Percentiles rank a stretch among this genome's conserved stretches.
Evolutionary conservation across 2,329 filamentous ascomycete species (phyloP).

Genomic region (Aspergillus sp.): DNA sequence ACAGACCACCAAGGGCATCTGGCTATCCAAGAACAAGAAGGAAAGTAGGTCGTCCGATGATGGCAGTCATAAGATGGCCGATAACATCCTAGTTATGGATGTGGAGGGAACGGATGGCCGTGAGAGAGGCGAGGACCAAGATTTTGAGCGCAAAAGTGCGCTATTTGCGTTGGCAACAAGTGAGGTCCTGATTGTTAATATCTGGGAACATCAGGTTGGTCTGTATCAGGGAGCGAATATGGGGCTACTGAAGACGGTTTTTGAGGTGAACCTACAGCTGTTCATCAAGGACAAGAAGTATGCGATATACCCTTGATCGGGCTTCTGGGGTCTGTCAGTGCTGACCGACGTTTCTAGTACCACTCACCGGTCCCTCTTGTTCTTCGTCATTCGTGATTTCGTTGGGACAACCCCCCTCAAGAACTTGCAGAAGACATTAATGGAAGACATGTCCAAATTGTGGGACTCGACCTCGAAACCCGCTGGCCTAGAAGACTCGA

Average conservation of each 20-base stretch:
- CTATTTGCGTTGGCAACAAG: constrained; percentile 95
- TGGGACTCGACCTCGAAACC: constrained; percentile 93
- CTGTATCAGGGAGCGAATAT: constrained; percentile 98
- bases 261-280: constrained; percentile 94
- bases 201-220: constrained; percentile 98
- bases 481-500: constrained; percentile 73
- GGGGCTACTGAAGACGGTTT: constrained; percentile 96
- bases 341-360: constrained; percentile 47
- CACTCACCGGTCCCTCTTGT: constrained; percentile 80
- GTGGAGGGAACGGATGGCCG: constrained; percentile 96
- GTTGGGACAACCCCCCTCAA: constrained; percentile 82
- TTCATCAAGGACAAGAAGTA: constrained; percentile 94
- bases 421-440: constrained; percentile 81
- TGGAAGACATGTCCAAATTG: constrained; percentile 84
- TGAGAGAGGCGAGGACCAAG: constrained; percentile 94
- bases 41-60: constrained; percentile 13
- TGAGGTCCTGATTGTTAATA: constrained; percentile 96
- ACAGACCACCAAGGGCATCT: constrained; percentile 98
- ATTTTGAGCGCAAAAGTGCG: constrained; percentile 97
- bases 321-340: background rate
- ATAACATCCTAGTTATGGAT: constrained; percentile 98
- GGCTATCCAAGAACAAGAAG: constrained; percentile 95
- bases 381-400: constrained; percentile 98
- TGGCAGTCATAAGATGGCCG: constrained; percentile 62
- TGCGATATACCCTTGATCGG: constrained; percentile 18